Percentiles rank a stretch among this genome's conserved stretches.
These are phyloP conservation scores for Kwoniella shandongensis DNA, from an alignment of 768 basidiomycete species.

Conservation along the genomic window DNA sequence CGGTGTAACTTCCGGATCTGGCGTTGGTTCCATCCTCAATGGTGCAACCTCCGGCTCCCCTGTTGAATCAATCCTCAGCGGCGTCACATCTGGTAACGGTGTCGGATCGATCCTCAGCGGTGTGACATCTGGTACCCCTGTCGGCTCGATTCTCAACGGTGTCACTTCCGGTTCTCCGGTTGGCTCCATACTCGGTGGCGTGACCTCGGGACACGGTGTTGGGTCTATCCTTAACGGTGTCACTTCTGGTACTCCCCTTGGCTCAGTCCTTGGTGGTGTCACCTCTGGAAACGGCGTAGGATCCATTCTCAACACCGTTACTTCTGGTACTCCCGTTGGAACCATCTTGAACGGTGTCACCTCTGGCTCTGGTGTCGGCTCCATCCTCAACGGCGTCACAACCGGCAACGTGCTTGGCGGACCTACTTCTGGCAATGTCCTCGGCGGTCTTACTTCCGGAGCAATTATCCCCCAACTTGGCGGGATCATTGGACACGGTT, in stretches of 20 bases:
- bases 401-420: neutral
- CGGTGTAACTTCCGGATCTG: slow-evolving; percentile 1
- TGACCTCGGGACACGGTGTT: neutral
- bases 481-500: slow-evolving; percentile 4
- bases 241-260: neutral
- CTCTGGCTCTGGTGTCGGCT: slow-evolving; percentile 2
- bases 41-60: neutral
- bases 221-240: slow-evolving; percentile 3
- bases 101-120: slow-evolving; percentile 1
- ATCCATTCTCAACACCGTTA: neutral
- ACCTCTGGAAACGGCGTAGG: neutral
- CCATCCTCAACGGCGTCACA: slow-evolving; percentile 5
- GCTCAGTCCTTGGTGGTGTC: slow-evolving; percentile 1
- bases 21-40: slow-evolving; percentile 8
- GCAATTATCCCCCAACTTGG: neutral
- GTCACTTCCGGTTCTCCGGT: neutral
- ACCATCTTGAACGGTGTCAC: slow-evolving; percentile 1
- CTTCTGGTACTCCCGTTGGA: neutral
- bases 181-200: neutral
- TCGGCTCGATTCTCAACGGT: slow-evolving; percentile 5
- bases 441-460: slow-evolving; percentile 1
- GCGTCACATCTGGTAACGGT: slow-evolving; percentile 1
- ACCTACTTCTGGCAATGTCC: neutral
- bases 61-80: neutral
- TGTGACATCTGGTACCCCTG: neutral